Conservation (phyloP, 441 rosid species). For the Breynia disticha region DNA sequence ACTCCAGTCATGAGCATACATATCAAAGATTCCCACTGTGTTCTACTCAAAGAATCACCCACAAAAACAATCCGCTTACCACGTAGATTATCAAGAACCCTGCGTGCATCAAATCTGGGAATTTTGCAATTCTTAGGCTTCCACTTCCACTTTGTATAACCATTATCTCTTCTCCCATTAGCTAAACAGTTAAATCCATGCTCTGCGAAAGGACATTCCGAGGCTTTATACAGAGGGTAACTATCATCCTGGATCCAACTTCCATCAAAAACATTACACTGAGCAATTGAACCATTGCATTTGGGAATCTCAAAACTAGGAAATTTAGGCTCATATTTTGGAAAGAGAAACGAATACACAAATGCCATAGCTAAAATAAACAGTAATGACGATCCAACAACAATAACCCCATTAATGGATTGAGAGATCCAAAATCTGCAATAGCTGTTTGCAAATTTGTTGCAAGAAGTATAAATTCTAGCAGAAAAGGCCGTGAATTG, state of each 20-base stretch:
- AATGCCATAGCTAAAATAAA: constrained; percentile 35
- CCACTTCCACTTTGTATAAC: constrained; percentile 56
- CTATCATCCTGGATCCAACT: constrained; percentile 45
- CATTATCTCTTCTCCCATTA: constrained; percentile 54
- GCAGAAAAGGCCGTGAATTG: constrained; percentile 19
- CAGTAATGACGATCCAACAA: constrained; percentile 26
- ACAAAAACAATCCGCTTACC: constrained; percentile 62
- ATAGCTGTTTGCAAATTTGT: constrained; percentile 23
- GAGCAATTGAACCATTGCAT: constrained; percentile 15
- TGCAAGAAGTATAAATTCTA: constrained; percentile 24
- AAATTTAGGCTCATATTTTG: constrained; percentile 25
- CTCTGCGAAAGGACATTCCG: constrained; percentile 54
- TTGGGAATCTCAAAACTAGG: constrained; percentile 18
- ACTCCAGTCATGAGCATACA: constrained; percentile 68
- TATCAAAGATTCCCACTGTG: constrained; percentile 64
- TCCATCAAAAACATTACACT: constrained; percentile 47
- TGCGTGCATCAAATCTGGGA: constrained; percentile 37
- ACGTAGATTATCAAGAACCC: constrained; percentile 38
- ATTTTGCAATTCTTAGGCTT: constrained; percentile 54
- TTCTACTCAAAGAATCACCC: constrained; percentile 65
- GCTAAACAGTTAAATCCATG: constrained; percentile 52
- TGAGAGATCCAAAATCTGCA: constrained; percentile 28
- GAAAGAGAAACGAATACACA: constrained; percentile 33
- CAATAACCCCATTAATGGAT: constrained; percentile 28
- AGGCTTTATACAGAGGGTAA: constrained; percentile 59